Evolutionary conservation across 352 stramenopile species (phyloP), one percentile per base, ranked within the genome.

Genomic region (Phytophthora niederhauseri): DNA sequence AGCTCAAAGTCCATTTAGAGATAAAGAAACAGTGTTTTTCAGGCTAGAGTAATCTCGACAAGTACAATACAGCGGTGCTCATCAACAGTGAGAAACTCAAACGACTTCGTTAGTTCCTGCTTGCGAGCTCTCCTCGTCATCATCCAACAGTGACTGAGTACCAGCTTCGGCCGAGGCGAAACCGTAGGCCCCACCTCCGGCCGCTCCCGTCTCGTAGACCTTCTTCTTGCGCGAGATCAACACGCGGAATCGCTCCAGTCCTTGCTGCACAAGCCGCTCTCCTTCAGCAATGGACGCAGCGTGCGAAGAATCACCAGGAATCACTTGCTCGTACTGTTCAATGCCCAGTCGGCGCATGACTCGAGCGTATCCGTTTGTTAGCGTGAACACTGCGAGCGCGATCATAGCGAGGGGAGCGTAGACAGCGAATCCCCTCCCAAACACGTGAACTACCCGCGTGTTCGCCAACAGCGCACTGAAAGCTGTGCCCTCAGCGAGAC

Each of bases 281-380:
- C 85, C 81, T 46, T 85, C 78, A 9, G 34, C 31, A 51, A 93
- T 76, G 34, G 80, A 63, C 48, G 69, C 61, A 48, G 74, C 66
- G 52, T 93, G 81, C 0, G 74, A 26, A 8, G 46, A 12, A 50
- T 77, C 66, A 6, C 69, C 76, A 5, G 68, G 56, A 20, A 87
- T 64, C 4, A 90, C 62, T 57, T 91, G 76, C 57, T 93, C 83
- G 66, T 92, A 90, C 66, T 91, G 83, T 7, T 91, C 82, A 34
- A 93, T 70, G 14, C 82, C 82, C n/a, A 92, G 54, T 12, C 62
- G 51, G 41, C 76, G 76, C 69, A 93, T 79, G 9, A 83, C 62
- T 31, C 75, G 75, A 48, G 81, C 82, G 53, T 91, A 92, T 30
- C 74, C 76, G 41, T 93, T 80, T 12, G 46, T 51, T 4, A 90